A percentile compares a stretch with the other conserved stretches of the same genome.
These are phyloP conservation scores for Candida manassasensis DNA, from an alignment of 805 yeast genomes.

Conservation along the genomic window DNA sequence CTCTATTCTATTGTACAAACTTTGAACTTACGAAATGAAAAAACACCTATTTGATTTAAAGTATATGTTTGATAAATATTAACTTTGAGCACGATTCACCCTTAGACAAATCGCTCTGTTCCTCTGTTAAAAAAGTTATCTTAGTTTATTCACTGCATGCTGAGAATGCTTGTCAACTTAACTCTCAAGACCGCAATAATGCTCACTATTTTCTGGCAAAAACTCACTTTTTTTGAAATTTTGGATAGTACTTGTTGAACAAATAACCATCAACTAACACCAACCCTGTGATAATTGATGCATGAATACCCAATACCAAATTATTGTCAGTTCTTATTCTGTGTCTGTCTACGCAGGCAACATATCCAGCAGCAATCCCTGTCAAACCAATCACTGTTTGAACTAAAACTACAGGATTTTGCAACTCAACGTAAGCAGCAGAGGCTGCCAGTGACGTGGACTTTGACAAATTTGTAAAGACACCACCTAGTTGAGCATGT, in stretches of 20 bases:
- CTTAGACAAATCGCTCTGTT: no score
- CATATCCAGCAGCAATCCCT: conserved; percentile 44
- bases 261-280: conserved; percentile 51
- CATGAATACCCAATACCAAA: conserved; percentile 44
- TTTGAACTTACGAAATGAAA: no score
- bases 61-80: no score
- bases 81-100: no score
- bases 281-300: conserved; percentile 50
- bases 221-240: conserved; percentile 45
- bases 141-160: no score
- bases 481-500: conserved; percentile 9
- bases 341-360: conserved; percentile 48
- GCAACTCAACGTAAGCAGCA: conserved; percentile 37
- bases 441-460: conserved; percentile 12
- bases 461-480: conserved; percentile 11
- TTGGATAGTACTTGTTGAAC: conserved; percentile 50
- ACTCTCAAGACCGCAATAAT: no score
- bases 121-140: no score
- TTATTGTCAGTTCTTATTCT: conserved; percentile 43
- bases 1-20: no score
- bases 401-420: conserved; percentile 58
- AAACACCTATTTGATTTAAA: no score
- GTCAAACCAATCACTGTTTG: conserved; percentile 48
- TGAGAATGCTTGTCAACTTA: no score
- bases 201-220: no score